Evolutionary conservation across 371 early-diverging fungal species (phyloP), one percentile per base, ranked within the genome.

Genomic region (Rhizopus microsporus): DNA sequence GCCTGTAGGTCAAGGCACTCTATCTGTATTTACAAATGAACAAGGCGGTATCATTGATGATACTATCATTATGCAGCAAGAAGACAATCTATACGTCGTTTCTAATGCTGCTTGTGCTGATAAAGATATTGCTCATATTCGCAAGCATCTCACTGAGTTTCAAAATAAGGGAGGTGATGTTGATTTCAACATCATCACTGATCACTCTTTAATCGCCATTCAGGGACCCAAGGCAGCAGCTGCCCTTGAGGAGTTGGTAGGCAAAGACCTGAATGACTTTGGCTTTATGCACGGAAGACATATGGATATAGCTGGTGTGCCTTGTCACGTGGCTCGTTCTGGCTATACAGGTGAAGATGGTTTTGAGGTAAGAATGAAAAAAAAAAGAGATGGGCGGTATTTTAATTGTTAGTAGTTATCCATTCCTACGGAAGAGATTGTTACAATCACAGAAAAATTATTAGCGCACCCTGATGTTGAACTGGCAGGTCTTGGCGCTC

Each of bases 261-360:
- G 79, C 39, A 65, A 80, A 60, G 72, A 76, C 38, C 65, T 94
- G 45, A 65, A 62, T 2, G 84, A 85, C 51, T 89, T 97, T 62
- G 79, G 83, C 33, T 98, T 98, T 75, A 97, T 98, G 99, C 86
- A 88, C 23, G 89, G 88, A 10, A 77, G 82, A 51, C 62, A 72
- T 57, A 71, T 95, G 71, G 85, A 86, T 5, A 72, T 97, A 53
- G 83, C 79, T 46, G 94, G 94, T 52, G 80, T 92, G 23, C 84
- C 84, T 9, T 90, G 89, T 67, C 95, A 95, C 63, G 87, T 97
- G 33, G 92, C 97, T 38, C 90, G 99, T 40, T 95, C 93, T 34
- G 99, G 99, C 17, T 98, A 98, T 80, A 98, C 99, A 54, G 99
- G 99, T 51, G 99, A 98, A 75, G 99, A 98, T 75, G 99, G 99